Evolutionary conservation across 257 asterid species (phyloP).

Genomic region (Schizonepeta tenuifolia): DNA sequence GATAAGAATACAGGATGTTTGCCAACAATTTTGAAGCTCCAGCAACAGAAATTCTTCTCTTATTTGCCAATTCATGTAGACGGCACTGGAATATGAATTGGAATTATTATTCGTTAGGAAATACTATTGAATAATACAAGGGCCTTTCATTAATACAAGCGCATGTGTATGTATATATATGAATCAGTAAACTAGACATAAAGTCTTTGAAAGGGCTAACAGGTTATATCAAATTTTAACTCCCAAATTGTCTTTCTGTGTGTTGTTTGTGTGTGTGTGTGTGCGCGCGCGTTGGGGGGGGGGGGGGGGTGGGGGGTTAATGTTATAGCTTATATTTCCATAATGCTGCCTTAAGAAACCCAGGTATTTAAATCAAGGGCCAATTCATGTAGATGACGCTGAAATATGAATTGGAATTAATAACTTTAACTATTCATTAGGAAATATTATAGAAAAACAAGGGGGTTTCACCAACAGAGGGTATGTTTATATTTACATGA

Average conservation of each 20-base stretch:
- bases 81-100: conserved; percentile 68
- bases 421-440: not conserved
- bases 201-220: conserved; percentile 14
- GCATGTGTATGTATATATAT: no score
- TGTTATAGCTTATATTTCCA: no score
- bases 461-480: no score
- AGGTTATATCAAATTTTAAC: not conserved
- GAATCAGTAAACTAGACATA: not conserved
- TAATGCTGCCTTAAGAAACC: no score
- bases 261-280: not conserved
- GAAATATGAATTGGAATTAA: conserved; percentile 33
- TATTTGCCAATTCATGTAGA: conserved; percentile 89
- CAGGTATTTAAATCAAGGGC: conserved; percentile 31
- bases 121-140: no score
- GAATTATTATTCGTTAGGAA: not conserved
- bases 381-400: conserved; percentile 94
- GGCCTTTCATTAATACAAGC: not conserved
- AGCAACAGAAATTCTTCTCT: conserved; percentile 86
- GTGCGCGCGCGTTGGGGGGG: no score
- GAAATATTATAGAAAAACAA: not conserved
- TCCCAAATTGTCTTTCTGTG: not conserved
- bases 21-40: conserved; percentile 55
- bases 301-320: no score
- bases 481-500: not conserved
- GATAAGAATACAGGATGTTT: conserved; percentile 85